A percentile compares a stretch with the other conserved stretches of the same genome.
phyloP scores from a whole-genome alignment of 306 rosid species.

The Inga leiocalycina region DNA sequence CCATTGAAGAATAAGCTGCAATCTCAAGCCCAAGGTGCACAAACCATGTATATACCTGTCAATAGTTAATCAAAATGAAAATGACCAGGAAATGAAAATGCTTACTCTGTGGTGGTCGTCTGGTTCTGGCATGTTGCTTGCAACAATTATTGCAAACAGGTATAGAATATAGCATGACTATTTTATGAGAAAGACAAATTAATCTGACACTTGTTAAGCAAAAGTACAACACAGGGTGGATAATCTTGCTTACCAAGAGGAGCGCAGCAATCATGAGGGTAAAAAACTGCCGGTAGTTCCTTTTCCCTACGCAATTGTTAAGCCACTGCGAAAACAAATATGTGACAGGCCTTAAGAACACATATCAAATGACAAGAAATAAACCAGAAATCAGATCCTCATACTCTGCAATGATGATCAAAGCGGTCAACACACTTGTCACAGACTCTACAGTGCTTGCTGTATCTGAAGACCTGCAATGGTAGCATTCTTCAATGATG shows the following conservation, averaged over 20 bases:
- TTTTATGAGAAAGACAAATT: conserved; percentile 3
- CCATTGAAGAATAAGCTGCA: conserved; percentile 98
- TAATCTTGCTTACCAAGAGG: conserved; percentile 77
- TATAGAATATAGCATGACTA: conserved; percentile 4
- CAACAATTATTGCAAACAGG: conserved; percentile 19
- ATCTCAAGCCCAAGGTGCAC: conserved; percentile 73
- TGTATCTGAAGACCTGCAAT: conserved; percentile 80
- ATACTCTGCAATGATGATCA: conserved; percentile 97
- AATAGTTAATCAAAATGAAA: conserved; percentile 60
- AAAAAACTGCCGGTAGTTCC: conserved; percentile 79
- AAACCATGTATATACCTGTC: conserved; percentile 71
- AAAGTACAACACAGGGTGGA: conserved; percentile 23
- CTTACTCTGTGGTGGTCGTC: conserved; percentile 48
- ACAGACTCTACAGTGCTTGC: conserved; percentile 91
- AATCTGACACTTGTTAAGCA: conserved; percentile 11
- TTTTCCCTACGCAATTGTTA: conserved; percentile 85
- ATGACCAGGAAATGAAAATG: conserved; percentile 53
- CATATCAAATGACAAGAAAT: conserved; percentile 11
- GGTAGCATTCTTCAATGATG: conserved; percentile 21
- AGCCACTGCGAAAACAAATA: conserved; percentile 69
- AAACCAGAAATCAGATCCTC: conserved; percentile 18
- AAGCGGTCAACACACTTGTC: conserved; percentile 87
- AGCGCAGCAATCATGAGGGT: conserved; percentile 80
- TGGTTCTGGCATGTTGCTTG: conserved; percentile 40
- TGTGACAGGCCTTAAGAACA: conserved; percentile 29